Conservation (phyloP, 352 stramenopile species). For the Phytophthora kernoviae region DNA sequence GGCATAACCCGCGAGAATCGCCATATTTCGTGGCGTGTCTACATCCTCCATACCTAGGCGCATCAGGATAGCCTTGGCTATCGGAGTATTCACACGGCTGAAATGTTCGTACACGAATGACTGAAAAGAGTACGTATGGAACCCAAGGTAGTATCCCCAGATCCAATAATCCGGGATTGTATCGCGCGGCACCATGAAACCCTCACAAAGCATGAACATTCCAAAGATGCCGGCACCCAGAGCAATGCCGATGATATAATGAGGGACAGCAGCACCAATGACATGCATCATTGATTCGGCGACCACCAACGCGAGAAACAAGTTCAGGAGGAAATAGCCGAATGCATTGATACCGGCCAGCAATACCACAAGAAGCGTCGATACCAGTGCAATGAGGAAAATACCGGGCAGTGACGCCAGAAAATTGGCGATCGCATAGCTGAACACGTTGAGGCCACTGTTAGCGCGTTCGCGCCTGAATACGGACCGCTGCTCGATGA, state of each 20-base stretch:
- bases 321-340: conserved; percentile 55
- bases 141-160: conserved; percentile 81
- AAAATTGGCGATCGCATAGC: conserved; percentile 71
- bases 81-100: conserved; percentile 8
- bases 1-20: conserved; percentile 44
- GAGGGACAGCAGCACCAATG: conserved; percentile 60
- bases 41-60: conserved; percentile 51
- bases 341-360: conserved; percentile 54
- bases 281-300: conserved; percentile 80
- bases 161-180: conserved; percentile 67
- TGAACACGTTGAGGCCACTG: conserved; percentile 57
- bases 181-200: conserved; percentile 64
- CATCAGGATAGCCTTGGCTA: conserved; percentile 27
- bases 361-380: conserved; percentile 46
- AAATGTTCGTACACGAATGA: conserved; percentile 82
- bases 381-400: conserved; percentile 54
- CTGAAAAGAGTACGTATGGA: conserved; percentile 82
- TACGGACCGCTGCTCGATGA: conserved; percentile 83
- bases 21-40: conserved; percentile 45
- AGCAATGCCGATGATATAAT: conserved; percentile 84
- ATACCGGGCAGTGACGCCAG: conserved; percentile 68
- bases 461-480: conserved; percentile 73
- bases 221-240: conserved; percentile 71
- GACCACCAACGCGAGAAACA: conserved; percentile 71
- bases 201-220: conserved; percentile 83